phyloP scores from a whole-genome alignment of 305 asterid species.

The Solanum hybrid region DNA sequence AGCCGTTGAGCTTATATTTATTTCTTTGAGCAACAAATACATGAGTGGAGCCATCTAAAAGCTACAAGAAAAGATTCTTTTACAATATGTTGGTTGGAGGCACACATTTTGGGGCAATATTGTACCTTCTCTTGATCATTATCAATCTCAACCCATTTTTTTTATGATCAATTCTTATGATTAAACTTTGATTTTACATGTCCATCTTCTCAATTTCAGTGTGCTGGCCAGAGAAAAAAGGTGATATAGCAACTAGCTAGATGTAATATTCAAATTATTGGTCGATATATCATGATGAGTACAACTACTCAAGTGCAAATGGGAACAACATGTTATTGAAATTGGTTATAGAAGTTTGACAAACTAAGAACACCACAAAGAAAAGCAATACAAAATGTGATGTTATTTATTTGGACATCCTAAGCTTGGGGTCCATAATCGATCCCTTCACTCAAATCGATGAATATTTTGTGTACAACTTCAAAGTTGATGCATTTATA shows the following conservation, averaged over 20 bases:
- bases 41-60: constrained; percentile 54
- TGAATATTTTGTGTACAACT: neutral
- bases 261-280: neutral
- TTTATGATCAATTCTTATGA: neutral
- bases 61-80: constrained; percentile 36
- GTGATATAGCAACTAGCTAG: neutral
- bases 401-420: neutral
- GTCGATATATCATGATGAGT: neutral
- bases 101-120: constrained; percentile 32
- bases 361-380: neutral
- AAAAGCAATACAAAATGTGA: neutral
- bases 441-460: neutral
- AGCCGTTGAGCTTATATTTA: neutral
- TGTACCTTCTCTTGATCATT: constrained; percentile 4
- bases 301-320: neutral
- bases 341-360: neutral
- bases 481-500: neutral
- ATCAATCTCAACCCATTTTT: constrained; percentile 7
- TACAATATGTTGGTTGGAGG: constrained; percentile 71
- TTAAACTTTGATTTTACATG: neutral
- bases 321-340: neutral
- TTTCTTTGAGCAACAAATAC: constrained; percentile 1
- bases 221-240: neutral
- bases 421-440: neutral
- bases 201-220: neutral